These are phyloP conservation scores for Rhizopogon rudus DNA, from an alignment of 768 basidiomycete species.

Conservation along the genomic window DNA sequence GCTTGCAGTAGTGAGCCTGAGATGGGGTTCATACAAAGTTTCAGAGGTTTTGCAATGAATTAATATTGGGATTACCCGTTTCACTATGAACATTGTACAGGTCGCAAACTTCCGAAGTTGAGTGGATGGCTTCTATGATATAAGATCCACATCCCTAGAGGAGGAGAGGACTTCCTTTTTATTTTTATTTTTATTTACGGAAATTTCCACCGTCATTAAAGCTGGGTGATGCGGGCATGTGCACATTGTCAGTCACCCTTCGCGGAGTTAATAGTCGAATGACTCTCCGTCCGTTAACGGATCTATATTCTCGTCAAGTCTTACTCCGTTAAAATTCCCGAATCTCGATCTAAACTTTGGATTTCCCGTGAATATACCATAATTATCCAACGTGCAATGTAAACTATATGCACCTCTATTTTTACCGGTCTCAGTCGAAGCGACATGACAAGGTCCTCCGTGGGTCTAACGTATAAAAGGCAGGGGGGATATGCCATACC, in stretches of 20 bases:
- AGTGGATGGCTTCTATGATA: neutral
- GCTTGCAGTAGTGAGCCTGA: constrained; percentile 20
- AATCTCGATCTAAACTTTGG: constrained; percentile 23
- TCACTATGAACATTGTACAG: no score
- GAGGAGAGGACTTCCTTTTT: constrained; percentile 8
- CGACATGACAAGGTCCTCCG: constrained; percentile 1
- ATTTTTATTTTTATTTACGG: constrained; percentile 4
- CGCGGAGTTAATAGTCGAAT: neutral
- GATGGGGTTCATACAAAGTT: constrained; percentile 1
- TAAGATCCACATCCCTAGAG: neutral
- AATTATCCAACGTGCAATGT: constrained; percentile 23
- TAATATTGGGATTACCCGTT: no score
- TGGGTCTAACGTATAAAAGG: constrained; percentile 26
- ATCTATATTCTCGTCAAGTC: constrained; percentile 27
- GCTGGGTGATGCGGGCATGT: neutral
- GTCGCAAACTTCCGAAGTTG: constrained; percentile 18
- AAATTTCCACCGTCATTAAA: constrained; percentile 2
- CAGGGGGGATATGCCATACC: constrained; percentile 3
- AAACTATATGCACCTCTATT: constrained; percentile 30
- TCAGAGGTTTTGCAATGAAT: no score
- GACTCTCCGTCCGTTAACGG: constrained; percentile 17
- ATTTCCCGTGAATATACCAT: constrained; percentile 30
- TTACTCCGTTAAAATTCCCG: constrained; percentile 21
- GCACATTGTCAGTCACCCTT: constrained; percentile 2
- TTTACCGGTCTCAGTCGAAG: constrained; percentile 16